Conservation (phyloP, 2,329 filamentous ascomycete species). For the Botrytis deweyae region DNA sequence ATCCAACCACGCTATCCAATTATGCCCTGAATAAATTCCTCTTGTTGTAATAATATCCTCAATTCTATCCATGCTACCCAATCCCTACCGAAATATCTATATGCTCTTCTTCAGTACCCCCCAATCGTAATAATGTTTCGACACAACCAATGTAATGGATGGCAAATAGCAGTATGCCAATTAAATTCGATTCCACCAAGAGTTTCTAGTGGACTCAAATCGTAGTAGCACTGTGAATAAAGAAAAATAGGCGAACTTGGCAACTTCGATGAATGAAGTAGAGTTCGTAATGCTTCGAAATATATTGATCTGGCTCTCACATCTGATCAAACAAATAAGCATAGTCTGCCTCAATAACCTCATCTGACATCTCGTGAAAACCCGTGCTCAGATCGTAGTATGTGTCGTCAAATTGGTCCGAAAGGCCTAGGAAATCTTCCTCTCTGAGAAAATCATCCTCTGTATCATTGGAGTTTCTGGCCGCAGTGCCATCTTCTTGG, state of each 20-base stretch:
- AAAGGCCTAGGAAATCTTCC: background rate
- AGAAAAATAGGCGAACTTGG: background rate
- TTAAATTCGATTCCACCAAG: background rate
- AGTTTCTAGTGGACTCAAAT: background rate
- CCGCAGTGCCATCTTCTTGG: background rate
- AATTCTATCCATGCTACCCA: background rate
- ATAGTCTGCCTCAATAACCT: background rate
- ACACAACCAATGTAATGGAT: conserved; percentile 12
- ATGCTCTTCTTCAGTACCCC: background rate
- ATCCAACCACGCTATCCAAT: background rate
- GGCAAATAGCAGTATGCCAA: background rate
- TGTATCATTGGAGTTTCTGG: background rate
- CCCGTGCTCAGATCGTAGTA: background rate
- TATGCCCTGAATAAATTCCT: background rate
- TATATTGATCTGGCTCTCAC: background rate
- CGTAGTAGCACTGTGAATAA: background rate
- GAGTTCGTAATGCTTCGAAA: background rate
- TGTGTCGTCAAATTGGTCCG: background rate
- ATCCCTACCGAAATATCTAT: background rate
- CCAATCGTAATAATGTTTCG: background rate
- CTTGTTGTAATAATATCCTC: background rate
- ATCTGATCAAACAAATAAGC: background rate
- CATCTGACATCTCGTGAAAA: background rate
- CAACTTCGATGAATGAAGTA: background rate
- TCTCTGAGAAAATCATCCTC: too few species aligned